A percentile compares a stretch with the other conserved stretches of the same genome.
These are phyloP conservation scores for Xylaria sp. DNA, from an alignment of 495 filamentous ascomycete genomes.

Conservation along the genomic window DNA sequence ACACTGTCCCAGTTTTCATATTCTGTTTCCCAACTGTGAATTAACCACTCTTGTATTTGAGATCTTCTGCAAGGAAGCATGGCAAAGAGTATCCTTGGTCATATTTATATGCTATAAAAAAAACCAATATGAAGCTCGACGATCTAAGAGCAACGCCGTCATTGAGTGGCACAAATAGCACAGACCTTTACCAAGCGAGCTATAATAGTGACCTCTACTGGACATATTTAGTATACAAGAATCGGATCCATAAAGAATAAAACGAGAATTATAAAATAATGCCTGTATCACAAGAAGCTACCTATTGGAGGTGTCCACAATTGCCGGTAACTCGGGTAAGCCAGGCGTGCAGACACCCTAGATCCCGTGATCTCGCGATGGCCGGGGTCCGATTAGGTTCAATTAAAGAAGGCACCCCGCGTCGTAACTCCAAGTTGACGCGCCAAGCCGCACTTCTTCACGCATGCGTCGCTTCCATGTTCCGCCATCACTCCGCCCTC, in stretches of 20 bases:
- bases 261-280: not conserved
- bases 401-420: conserved; percentile 18
- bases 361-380: conserved; percentile 31
- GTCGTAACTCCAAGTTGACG: not conserved
- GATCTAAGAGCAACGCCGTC: not conserved
- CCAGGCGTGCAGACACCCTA: not conserved
- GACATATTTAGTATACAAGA: not conserved
- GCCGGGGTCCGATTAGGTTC: conserved; percentile 2
- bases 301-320: not conserved
- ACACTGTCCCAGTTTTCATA: not conserved
- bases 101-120: not conserved
- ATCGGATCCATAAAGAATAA: not conserved
- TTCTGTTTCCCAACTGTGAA: not conserved
- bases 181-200: not conserved
- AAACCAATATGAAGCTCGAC: not conserved
- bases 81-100: not conserved
- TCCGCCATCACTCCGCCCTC: not conserved
- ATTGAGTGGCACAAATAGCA: not conserved
- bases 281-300: not conserved
- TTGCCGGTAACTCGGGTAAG: not conserved
- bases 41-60: not conserved
- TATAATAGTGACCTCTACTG: not conserved
- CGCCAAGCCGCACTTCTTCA: not conserved
- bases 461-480: not conserved
- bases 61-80: not conserved